These are phyloP conservation scores for Tolypocladium tundrense DNA, from an alignment of 2,329 filamentous ascomycete species.

Conservation along the genomic window DNA sequence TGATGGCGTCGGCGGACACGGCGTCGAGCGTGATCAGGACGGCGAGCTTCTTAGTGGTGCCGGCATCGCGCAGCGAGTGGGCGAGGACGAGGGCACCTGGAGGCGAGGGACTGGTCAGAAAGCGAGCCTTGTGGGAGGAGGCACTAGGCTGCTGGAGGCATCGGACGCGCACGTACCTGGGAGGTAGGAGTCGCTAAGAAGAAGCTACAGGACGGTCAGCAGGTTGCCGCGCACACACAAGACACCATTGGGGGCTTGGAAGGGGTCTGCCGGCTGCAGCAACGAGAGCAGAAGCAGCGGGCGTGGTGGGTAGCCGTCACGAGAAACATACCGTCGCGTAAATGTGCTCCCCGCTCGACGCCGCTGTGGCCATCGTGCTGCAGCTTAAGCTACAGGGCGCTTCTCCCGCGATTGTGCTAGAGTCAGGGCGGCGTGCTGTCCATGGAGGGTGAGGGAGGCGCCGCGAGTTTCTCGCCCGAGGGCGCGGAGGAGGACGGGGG, in stretches of 20 bases:
- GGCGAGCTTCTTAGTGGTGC: conserved; percentile 75
- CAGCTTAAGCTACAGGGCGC: conserved; percentile 21
- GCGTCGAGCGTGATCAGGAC: conserved; percentile 74
- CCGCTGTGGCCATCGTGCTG: conserved; percentile 6
- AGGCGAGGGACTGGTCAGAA: conserved; percentile 3
- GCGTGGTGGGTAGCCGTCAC: neutral
- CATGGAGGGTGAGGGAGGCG: neutral
- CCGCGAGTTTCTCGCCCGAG: neutral
- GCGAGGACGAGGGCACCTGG: conserved; percentile 85
- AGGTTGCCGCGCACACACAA: neutral
- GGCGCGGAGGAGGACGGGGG: too few relatives aligned
- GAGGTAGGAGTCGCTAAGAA: conserved; percentile 85
- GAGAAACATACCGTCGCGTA: conserved; percentile 44
- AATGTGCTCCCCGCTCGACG: conserved; percentile 35
- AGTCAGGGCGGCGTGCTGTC: neutral
- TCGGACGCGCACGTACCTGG: conserved; percentile 53
- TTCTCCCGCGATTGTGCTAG: neutral
- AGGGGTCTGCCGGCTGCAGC: neutral
- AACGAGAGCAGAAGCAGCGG: neutral
- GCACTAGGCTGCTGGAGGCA: neutral
- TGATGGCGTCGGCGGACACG: conserved; percentile 63
- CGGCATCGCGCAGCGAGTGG: conserved; percentile 86
- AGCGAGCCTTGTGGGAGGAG: neutral
- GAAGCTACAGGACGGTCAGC: conserved; percentile 49
- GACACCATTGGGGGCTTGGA: neutral